Evolutionary conservation across 2,329 filamentous ascomycete genomes (phyloP), one percentile per base, ranked within the genome.

Genomic region (Ophioceras dolichostomum): DNA sequence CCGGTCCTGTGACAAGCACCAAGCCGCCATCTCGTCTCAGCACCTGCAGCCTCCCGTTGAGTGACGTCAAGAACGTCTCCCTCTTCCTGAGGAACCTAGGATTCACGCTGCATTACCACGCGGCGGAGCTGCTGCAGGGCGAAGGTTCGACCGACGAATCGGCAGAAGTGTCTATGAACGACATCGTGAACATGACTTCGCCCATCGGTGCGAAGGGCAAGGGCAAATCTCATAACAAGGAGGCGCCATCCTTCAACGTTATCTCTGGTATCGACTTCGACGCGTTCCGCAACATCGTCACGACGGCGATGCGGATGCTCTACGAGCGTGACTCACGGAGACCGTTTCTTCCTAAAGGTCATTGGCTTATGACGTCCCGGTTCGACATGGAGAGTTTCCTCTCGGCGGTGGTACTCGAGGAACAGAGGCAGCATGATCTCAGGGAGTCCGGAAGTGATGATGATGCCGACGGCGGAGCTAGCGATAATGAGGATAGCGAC

Each of bases 321-420:
- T 95, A 96, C 53, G 88, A 95, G 57, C 71, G 89, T 55, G 89
- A 96, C 56, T 98, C 91, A 7, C 72, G 91, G 41, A 76, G 88
- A 17, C 78, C 73, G 21, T 96, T 96, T 52, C 61, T 96, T 17
- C 82, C 86, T 2, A 61, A 69, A n/a, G 73, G 77, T 34, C 88
- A 94, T 55, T 98, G 91, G 91, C 67, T 96, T 26, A 96, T 96
- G 88, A 91, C 83, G 2, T 67, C 66, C 1, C 80, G 77, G 42
- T 84, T 96, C 40, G 83, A 95, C 49, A 91, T 94, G 79, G 78
- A 82, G 43, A 76, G 81, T 0, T 96, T 96, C 50, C 82, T 94
- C 32, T 70, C 76, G 8, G 81, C 84, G 2, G 88, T 96, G 2
- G 87, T 95, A 3, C 68, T 77, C 32, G 91, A 98, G 57, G 87